These are phyloP conservation scores for Pestalotiopsis sp. DNA, from an alignment of 2,329 filamentous ascomycete genomes.

Conservation along the genomic window DNA sequence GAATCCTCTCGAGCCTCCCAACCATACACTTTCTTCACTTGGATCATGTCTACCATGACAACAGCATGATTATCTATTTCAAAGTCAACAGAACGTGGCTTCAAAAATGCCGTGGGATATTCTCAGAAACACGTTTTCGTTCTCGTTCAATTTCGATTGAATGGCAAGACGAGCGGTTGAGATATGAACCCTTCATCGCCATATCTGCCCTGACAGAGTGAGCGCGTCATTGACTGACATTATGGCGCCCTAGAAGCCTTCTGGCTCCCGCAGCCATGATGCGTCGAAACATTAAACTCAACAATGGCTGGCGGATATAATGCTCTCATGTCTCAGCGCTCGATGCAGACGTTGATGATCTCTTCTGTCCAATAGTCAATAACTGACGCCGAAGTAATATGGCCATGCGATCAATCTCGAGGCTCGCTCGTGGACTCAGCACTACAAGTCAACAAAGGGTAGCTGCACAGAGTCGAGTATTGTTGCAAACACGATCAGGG, in stretches of 20 bases:
- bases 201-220: slow-evolving; percentile 9
- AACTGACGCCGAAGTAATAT: not conserved
- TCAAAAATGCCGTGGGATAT: no score
- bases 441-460: slow-evolving; percentile 2
- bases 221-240: slow-evolving; percentile 20
- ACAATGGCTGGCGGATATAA: not conserved
- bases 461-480: not conserved
- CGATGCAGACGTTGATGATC: not conserved
- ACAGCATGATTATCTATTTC: no score
- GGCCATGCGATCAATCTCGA: not conserved
- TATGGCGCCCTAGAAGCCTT: not conserved
- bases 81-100: no score
- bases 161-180: not conserved
- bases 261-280: slow-evolving; percentile 9
- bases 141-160: not conserved
- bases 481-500: not conserved
- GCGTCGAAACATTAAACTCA: not conserved
- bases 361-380: not conserved
- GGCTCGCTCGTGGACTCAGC: not conserved
- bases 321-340: not conserved
- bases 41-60: not conserved
- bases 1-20: not conserved
- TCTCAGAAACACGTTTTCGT: no score
- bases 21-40: not conserved
- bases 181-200: not conserved